Base-by-base conservation (phyloP, 108 stramenopile species). In the Pseudonitzschia multistriata region DNA sequence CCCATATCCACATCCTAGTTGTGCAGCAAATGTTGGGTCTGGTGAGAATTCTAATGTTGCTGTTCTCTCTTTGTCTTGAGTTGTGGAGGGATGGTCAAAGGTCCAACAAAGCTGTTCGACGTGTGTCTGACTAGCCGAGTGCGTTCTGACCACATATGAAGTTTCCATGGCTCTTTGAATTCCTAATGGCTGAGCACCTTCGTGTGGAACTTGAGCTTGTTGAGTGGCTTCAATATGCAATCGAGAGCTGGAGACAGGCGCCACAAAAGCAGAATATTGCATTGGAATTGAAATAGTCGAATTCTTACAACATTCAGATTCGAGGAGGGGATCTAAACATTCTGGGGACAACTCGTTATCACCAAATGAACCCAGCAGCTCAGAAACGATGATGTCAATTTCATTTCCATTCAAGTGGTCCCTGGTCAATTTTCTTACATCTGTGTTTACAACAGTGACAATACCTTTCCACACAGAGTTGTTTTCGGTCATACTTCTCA, bases 301-400 rank as follows among this genome's bases (percentile, higher is more conserved):
- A 0, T 79, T 79, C 59, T 90, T 95, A 56, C 96, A 82, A 35
- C 92, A 79, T 35, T 87, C 83, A 54, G 82, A 81, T 49, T 53
- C 64, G 57, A 97, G 88, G 0, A 97, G 85, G 6, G 93, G 95
- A 71, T 98, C 97, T 66, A 99, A 72, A 80, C 99, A 99, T 74
- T 99, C 99, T 5, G 99, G 99, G 29, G 93, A 92, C 52, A 98
- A 83, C 74, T 98, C 98, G 77, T 99, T 98, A 81, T 97, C 97
- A 3, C 98, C 99, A 82, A 97, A 98, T 24, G 90, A 92, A 7
- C 98, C 99, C 21, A 98, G 74, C 10, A 99, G 81, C 79, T 99
- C 99, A 42, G 88, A 90, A 15, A 98, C 97, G n/a, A 98, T 74
- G 47, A 98, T 86, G 74, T 98, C 97, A 27, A 91, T 74, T 73